These are phyloP conservation scores for Fusarium humuli DNA, from an alignment of 2,329 filamentous ascomycete genomes.

Conservation along the genomic window DNA sequence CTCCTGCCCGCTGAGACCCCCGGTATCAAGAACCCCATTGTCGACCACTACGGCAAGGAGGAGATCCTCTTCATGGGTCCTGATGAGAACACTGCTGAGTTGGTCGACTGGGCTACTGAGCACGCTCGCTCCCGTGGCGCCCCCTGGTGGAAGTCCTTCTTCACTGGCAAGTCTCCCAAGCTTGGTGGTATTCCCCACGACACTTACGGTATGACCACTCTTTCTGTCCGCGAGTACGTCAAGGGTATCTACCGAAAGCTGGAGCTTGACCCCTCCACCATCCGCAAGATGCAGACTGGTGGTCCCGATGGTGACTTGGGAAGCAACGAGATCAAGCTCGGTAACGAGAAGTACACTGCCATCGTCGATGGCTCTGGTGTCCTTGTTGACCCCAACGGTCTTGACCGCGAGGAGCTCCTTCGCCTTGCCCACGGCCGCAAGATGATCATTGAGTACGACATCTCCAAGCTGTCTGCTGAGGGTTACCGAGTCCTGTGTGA, in stretches of 20 bases:
- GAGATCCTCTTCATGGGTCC: slow-evolving; percentile 99
- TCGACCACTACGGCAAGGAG: slow-evolving; percentile 92
- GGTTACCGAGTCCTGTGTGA: slow-evolving; percentile 95
- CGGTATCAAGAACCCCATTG: slow-evolving; percentile 98
- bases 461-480: slow-evolving; percentile 83
- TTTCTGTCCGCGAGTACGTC: slow-evolving; percentile 96
- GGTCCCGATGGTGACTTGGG: slow-evolving; percentile 96
- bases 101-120: slow-evolving; percentile 98
- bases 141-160: slow-evolving; percentile 99
- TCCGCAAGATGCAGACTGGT: slow-evolving; percentile 96
- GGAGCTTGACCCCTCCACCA: slow-evolving; percentile 83
- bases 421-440: slow-evolving; percentile 86
- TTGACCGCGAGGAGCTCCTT: slow-evolving; percentile 84
- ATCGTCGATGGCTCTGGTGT: slow-evolving; percentile 98
- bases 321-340: slow-evolving; percentile 96
- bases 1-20: slow-evolving; percentile 89
- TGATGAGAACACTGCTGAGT: slow-evolving; percentile 97
- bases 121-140: slow-evolving; percentile 89
- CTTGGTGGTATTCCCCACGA: slow-evolving; percentile 98
- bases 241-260: slow-evolving; percentile 97
- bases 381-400: slow-evolving; percentile 89
- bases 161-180: slow-evolving; percentile 97
- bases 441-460: slow-evolving; percentile 91
- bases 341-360: slow-evolving; percentile 93
- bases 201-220: slow-evolving; percentile 95